These are phyloP conservation scores for Helenozyma rhizophorensis DNA, from an alignment of 805 yeast species.

Conservation along the genomic window DNA sequence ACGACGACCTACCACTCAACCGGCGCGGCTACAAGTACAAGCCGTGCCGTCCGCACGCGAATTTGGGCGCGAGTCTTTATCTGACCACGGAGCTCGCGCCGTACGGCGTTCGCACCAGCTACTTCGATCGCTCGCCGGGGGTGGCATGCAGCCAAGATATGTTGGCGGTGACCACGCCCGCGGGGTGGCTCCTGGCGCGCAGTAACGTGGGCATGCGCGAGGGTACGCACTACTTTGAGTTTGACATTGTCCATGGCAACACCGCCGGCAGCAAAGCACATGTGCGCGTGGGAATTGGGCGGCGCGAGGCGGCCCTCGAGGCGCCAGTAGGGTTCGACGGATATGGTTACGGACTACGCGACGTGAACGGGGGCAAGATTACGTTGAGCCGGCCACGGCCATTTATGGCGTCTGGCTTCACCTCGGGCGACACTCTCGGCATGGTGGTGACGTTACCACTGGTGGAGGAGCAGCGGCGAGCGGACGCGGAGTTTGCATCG, in stretches of 20 bases:
- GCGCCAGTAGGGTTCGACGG: constrained; percentile 97
- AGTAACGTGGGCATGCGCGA: constrained; percentile 72
- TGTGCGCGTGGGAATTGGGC: constrained; percentile 76
- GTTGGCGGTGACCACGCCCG: constrained; percentile 47
- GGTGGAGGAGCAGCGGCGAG: constrained; percentile 38
- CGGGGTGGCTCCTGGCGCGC: constrained; percentile 80
- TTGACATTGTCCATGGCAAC: constrained; percentile 47
- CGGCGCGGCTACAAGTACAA: constrained; percentile 76
- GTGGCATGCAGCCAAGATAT: constrained; percentile 30
- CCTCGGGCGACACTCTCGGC: constrained; percentile 80
- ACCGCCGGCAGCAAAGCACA: constrained; percentile 38
- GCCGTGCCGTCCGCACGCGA: constrained; percentile 70
- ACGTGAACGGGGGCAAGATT: constrained; percentile 67
- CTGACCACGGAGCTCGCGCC: constrained; percentile 75
- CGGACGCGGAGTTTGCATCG: constrained; percentile 28
- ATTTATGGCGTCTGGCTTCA: constrained; percentile 53
- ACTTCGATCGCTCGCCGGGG: constrained; percentile 68
- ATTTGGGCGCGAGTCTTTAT: constrained; percentile 53
- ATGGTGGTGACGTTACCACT: constrained; percentile 67
- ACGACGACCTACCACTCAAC: constrained; percentile 80
- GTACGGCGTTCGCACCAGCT: constrained; percentile 49
- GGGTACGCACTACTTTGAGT: constrained; percentile 80
- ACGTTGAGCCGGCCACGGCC: constrained; percentile 67
- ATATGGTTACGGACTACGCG: constrained; percentile 88
- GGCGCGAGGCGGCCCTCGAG: constrained; percentile 85